These are phyloP conservation scores for Lagenidium sp. DNA, from an alignment of 352 stramenopile species.

Conservation along the genomic window DNA sequence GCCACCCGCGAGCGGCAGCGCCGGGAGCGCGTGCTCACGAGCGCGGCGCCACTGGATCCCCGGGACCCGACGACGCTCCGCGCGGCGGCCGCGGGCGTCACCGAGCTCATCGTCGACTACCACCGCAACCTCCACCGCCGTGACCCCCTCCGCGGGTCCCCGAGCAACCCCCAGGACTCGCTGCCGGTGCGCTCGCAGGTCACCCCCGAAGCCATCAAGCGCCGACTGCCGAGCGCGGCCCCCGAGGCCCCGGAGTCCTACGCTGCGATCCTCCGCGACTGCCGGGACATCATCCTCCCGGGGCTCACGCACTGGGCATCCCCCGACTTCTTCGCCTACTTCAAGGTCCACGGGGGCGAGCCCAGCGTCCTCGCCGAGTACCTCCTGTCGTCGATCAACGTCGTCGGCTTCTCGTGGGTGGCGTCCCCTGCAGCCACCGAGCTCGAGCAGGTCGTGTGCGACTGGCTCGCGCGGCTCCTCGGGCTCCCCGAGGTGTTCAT, in stretches of 20 bases:
- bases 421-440: constrained; percentile 47
- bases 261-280: constrained; percentile 49
- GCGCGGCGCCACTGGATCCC: constrained; percentile 24
- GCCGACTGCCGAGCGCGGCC: constrained; percentile 25
- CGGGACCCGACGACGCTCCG: constrained; percentile 33
- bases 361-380: constrained; percentile 46
- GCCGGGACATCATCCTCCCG: constrained; percentile 48
- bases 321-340: constrained; percentile 61
- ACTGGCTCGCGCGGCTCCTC: constrained; percentile 59
- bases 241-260: constrained; percentile 48
- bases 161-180: constrained; percentile 28
- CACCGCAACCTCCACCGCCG: constrained; percentile 35
- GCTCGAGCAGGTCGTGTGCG: constrained; percentile 55
- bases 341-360: constrained; percentile 37
- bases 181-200: constrained; percentile 27
- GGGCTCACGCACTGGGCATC: constrained; percentile 62
- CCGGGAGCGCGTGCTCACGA: constrained; percentile 20
- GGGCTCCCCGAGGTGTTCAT: constrained; percentile 43
- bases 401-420: constrained; percentile 63
- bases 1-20: constrained; percentile 24
- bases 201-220: constrained; percentile 33
- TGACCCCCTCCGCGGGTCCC: constrained; percentile 5
- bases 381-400: constrained; percentile 39
- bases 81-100: constrained; percentile 28
- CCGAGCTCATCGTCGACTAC: constrained; percentile 56